Conservation (phyloP, 805 yeast genomes). For the Suhomyces faveliae region DNA sequence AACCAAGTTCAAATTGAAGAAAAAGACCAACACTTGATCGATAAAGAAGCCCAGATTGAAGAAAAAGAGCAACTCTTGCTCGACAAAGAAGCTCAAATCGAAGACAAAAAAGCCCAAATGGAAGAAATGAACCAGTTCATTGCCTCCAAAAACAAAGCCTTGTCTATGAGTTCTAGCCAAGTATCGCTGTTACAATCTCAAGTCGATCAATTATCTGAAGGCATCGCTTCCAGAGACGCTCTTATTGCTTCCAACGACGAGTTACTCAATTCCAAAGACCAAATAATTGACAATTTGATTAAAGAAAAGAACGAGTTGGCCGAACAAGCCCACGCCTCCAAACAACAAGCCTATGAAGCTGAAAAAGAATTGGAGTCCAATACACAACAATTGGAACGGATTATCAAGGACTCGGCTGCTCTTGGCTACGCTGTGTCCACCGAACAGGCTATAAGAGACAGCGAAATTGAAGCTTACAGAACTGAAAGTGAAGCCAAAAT, state of each 20-base stretch:
- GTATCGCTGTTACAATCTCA: neutral
- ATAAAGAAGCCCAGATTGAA: too few species aligned
- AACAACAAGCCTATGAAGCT: neutral
- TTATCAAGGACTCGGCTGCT: neutral
- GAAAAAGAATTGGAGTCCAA: neutral
- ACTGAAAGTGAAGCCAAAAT: neutral
- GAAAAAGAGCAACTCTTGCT: too few species aligned
- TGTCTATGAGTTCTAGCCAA: neutral
- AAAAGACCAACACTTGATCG: too few species aligned
- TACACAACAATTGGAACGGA: neutral
- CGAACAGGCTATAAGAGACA: neutral
- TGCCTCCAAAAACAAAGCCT: neutral
- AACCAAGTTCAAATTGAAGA: too few species aligned
- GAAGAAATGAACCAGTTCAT: neutral
- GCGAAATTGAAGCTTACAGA: neutral
- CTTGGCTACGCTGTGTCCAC: neutral
- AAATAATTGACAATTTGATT: slow-evolving; percentile 1
- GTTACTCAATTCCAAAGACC: neutral
- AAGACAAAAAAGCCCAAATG: too few species aligned
- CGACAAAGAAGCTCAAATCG: too few species aligned
- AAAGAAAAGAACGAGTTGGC: neutral
- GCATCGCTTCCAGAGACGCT: neutral
- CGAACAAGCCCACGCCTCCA: neutral
- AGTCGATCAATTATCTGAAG: neutral
- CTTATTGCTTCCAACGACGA: neutral